These are phyloP conservation scores for Eucalyptus regnans DNA, from an alignment of 345 rosid species.

Conservation along the genomic window DNA sequence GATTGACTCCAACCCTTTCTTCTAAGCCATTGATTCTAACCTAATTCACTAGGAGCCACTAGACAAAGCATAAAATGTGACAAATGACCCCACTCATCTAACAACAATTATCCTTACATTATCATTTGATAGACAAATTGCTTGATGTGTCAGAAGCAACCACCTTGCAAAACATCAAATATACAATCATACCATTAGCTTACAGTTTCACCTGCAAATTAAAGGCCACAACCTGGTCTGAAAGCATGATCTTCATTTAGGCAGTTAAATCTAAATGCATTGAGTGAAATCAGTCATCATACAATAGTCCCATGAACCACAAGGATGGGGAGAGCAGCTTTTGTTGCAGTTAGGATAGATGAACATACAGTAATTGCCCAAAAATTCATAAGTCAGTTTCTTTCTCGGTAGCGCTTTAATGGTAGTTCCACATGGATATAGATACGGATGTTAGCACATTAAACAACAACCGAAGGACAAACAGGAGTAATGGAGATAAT, in stretches of 20 bases:
- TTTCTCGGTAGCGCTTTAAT: neutral
- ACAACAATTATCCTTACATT: neutral
- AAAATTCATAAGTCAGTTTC: neutral
- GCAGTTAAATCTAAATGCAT: neutral
- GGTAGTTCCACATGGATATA: neutral
- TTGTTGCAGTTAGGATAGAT: neutral
- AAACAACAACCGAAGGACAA: neutral
- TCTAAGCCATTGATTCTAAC: neutral
- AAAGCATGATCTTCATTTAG: neutral
- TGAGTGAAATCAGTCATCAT: neutral
- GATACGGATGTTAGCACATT: neutral
- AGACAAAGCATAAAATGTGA: neutral
- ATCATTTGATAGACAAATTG: neutral
- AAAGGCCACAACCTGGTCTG: neutral
- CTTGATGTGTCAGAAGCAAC: neutral
- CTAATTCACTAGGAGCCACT: neutral
- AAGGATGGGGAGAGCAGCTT: neutral
- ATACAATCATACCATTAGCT: neutral
- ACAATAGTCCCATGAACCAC: neutral
- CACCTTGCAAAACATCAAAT: neutral
- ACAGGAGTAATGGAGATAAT: neutral
- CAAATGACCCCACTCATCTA: neutral
- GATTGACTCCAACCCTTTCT: neutral
- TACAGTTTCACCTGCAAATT: neutral
- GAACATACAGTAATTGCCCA: neutral